Evolutionary conservation across 768 basidiomycete genomes (phyloP), one percentile per base, ranked within the genome.

Genomic region (Trametes punicea): DNA sequence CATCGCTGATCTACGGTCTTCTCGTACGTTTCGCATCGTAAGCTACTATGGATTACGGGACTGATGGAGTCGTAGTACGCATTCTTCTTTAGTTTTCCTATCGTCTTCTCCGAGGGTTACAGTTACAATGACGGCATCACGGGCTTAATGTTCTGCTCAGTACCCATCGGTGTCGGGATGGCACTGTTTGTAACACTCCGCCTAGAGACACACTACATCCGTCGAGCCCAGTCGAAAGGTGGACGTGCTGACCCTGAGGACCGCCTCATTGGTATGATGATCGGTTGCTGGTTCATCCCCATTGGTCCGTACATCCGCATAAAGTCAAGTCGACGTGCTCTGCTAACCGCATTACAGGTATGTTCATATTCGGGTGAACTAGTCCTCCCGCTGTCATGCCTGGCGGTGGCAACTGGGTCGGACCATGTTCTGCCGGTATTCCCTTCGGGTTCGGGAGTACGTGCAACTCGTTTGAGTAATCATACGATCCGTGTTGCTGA

Each of bases 361-460:
- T 76, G 48, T 76, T 77, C 69, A 73, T 74, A 65, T 73, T 77
- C 53, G 74, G 72, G 30, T 74, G 73, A 72, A 73, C 73, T 10
- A 66, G 68, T 30, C 72, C 73, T 6, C 71, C 69, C n/a, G 53
- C 60, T 20, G 69, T 71, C 49, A 46, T 62, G 44, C 70, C 74
- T 27, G 68, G 68, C 3, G 72, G 71, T 30, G 73, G 70, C 7
- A 67, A 70, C 49, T 74, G 72, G 72, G 70, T 74, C 25, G 73
- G 73, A 0, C 71, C 73, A 15, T 65, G 65, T 34, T 64, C 63
- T 11, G 64, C 72, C 6, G 74, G 74, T 30, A 66, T 72, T 46
- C 71, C 72, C 11, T 73, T 74, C 65, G 73, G 72, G 21, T 72
- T 72, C 45, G 71, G 70, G 27, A 71, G 67, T 64, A 29, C 46